phyloP scores from a whole-genome alignment of 352 stramenopile species.

The Aphanomyces astaci region DNA sequence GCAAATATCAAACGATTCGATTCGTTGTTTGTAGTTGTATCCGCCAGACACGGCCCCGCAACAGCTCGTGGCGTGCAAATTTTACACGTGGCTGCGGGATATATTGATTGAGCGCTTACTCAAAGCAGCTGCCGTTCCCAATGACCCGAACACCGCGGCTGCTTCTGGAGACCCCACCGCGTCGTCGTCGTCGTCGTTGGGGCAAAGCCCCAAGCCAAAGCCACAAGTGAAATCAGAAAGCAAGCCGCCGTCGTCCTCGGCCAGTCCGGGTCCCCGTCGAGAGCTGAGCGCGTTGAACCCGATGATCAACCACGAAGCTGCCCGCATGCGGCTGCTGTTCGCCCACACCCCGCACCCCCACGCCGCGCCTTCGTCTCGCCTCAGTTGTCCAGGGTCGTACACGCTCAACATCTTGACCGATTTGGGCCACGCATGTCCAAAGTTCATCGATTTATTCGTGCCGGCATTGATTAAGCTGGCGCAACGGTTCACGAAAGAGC shows the following conservation, averaged over 20 bases:
- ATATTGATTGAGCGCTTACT: slow-evolving; percentile 76
- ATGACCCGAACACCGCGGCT: slow-evolving; percentile 27
- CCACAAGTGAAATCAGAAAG: background rate
- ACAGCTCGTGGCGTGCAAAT: slow-evolving; percentile 73
- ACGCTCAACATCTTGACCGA: slow-evolving; percentile 58
- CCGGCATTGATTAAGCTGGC: slow-evolving; percentile 71
- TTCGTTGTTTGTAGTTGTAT: slow-evolving; percentile 54
- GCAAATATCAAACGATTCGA: too few relatives aligned
- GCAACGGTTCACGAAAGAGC: slow-evolving; percentile 75
- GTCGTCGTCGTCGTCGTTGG: too few relatives aligned
- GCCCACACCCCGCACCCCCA: slow-evolving; percentile 32
- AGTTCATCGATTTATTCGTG: slow-evolving; percentile 74
- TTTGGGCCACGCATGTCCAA: slow-evolving; percentile 46
- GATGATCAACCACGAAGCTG: slow-evolving; percentile 49
- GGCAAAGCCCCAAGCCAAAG: slow-evolving; percentile 19
- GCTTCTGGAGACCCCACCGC: too few relatives aligned
- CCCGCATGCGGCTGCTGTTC: slow-evolving; percentile 46
- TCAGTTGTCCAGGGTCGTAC: slow-evolving; percentile 59
- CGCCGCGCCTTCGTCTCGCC: slow-evolving; percentile 29
- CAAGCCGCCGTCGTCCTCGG: slow-evolving; percentile 23
- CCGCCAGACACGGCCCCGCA: slow-evolving; percentile 56
- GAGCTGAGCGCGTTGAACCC: slow-evolving; percentile 29
- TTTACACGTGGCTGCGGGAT: slow-evolving; percentile 82
- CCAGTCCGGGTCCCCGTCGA: background rate
- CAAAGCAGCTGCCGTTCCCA: slow-evolving; percentile 43